These are phyloP conservation scores for Leucocoprinus sp. DNA, from an alignment of 768 basidiomycete genomes.

Conservation along the genomic window DNA sequence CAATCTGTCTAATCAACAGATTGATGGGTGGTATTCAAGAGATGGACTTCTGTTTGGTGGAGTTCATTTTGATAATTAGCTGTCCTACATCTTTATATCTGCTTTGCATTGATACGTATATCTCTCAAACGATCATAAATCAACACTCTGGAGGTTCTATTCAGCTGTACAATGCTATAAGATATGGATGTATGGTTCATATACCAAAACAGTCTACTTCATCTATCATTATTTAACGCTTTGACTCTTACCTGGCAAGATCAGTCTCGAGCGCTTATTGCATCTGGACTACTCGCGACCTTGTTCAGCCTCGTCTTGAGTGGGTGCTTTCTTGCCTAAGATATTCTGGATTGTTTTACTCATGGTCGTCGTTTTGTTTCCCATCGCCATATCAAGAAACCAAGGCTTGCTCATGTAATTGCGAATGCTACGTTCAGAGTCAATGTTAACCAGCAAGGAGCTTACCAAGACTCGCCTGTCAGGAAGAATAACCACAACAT, in stretches of 20 bases:
- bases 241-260: neutral
- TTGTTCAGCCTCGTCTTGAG: neutral
- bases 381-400: slow-evolving; percentile 69
- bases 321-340: slow-evolving; percentile 13
- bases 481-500: slow-evolving; percentile 83
- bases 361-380: slow-evolving; percentile 45
- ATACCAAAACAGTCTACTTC: neutral
- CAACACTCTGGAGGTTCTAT: neutral
- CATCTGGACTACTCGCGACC: neutral
- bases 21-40: slow-evolving; percentile 37
- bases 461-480: slow-evolving; percentile 64
- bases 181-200: neutral
- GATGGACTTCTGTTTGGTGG: slow-evolving; percentile 25
- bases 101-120: too few species aligned
- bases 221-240: too few species aligned
- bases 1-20: slow-evolving; percentile 47
- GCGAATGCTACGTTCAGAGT: slow-evolving; percentile 48
- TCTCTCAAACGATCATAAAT: neutral
- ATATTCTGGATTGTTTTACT: slow-evolving; percentile 35
- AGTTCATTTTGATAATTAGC: slow-evolving; percentile 21
- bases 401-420: slow-evolving; percentile 95
- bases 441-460: slow-evolving; percentile 6
- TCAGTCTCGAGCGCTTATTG: too few species aligned
- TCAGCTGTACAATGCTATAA: neutral
- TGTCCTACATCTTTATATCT: slow-evolving; percentile 12